A percentile compares a stretch with the other conserved stretches of the same genome.
These are phyloP conservation scores for Anthostomella pinea DNA, from an alignment of 2,329 filamentous ascomycete species.

Conservation along the genomic window DNA sequence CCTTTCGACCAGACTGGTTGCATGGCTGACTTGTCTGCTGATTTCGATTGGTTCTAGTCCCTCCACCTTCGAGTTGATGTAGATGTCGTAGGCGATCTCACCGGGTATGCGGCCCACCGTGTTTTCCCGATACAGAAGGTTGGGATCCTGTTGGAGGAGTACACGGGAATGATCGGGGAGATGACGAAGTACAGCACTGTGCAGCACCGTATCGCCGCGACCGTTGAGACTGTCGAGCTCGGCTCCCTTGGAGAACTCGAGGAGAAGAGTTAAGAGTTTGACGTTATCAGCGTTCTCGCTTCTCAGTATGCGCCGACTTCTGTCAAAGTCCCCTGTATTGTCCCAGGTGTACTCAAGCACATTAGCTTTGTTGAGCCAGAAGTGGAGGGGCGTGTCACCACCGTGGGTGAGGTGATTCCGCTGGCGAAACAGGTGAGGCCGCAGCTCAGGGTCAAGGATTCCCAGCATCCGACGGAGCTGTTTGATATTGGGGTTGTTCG, in stretches of 20 bases:
- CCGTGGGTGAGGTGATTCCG: slow-evolving; percentile 50
- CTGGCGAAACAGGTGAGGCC: slow-evolving; percentile 57
- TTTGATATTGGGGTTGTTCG: slow-evolving; percentile 30
- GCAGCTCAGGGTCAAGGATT: slow-evolving; percentile 55
- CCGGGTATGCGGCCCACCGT: slow-evolving; percentile 70
- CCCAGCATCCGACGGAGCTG: slow-evolving; percentile 49
- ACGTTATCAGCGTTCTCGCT: slow-evolving; percentile 31
- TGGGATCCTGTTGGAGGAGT: slow-evolving; percentile 54
- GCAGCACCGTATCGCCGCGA: slow-evolving; percentile 63
- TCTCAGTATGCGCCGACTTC: slow-evolving; percentile 1
- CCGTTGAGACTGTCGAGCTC: slow-evolving; percentile 60
- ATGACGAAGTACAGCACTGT: slow-evolving; percentile 48
- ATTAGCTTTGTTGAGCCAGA: slow-evolving; percentile 44
- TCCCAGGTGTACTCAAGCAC: not conserved
- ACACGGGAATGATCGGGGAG: slow-evolving; percentile 37
- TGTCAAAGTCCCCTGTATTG: no score
- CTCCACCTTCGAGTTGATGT: slow-evolving; percentile 39
- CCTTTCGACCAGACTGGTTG: slow-evolving; percentile 6
- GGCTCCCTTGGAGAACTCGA: slow-evolving; percentile 54
- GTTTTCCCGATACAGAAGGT: slow-evolving; percentile 68
- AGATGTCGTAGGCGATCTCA: slow-evolving; percentile 61
- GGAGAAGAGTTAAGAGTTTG: slow-evolving; percentile 46
- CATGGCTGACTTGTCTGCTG: not conserved
- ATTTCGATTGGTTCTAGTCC: slow-evolving; percentile 15
- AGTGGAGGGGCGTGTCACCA: slow-evolving; percentile 62